Base-by-base conservation (phyloP, 148 eudicot species). In the Chenopodium formosanum region DNA sequence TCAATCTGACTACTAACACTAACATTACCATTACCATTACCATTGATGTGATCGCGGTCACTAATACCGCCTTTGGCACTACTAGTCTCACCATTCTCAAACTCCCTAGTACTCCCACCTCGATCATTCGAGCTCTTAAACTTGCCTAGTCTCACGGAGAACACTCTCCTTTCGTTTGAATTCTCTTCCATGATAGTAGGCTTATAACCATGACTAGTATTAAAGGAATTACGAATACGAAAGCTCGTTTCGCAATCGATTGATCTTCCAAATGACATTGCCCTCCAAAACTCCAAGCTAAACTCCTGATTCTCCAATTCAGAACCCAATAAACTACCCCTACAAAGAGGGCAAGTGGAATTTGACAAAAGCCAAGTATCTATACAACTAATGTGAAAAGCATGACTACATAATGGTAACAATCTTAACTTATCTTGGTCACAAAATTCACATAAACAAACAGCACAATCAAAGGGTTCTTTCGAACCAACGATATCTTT, bases 281-380 rank as follows among this genome's bases (percentile, higher is more conserved):
- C 89, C 60, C 82, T 83, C 76, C 82, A 81, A 71, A 78, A 85
- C 73, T 83, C 82, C 72, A 86, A 77, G 71, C 82, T 82, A 31
- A 83, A 80, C 84, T 83, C 80, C 25, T 80, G 88, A 40, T 80
- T 82, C 9, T 74, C 87, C 71, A 82, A 76, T 31, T 70, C 81
- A 47, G 85, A 82, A 37, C 82, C 75, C 37, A 85, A 70, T 50
- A 89, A 76, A 40, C 81, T 82, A 8, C 87, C 85, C 65, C 94
- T 82, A 83, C 94, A 91, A 66, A 90, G 89, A 12, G 90, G 92
- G 76, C 92, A 90, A 7, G 91, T 89, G 5, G 91, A 89, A 75
- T 89, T 85, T 16, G 91, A 86, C 73, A 87, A 74, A 1, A 89
- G 84, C 92, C 90, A 89, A 17, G 92, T 89, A 73, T 89, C 91